Conservation (phyloP, 2,329 filamentous ascomycete genomes). For the Immersiporthe knoxdaviesiana region DNA sequence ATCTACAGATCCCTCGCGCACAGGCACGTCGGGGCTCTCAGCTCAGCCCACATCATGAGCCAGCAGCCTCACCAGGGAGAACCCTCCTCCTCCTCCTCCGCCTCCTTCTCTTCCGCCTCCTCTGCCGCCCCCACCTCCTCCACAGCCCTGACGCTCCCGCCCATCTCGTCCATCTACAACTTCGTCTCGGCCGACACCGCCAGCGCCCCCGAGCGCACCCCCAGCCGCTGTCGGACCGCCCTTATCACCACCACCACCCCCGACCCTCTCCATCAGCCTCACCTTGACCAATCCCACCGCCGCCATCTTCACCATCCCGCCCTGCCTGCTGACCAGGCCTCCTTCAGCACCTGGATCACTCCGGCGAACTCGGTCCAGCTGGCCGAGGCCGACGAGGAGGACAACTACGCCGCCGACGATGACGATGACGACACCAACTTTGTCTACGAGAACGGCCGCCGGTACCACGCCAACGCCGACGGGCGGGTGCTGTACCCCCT, state of each 20-base stretch:
- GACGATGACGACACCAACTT: constrained; percentile 36
- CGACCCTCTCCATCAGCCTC: not conserved
- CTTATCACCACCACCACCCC: not conserved
- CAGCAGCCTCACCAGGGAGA: not conserved
- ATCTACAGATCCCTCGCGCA: no score
- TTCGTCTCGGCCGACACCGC: constrained; percentile 62
- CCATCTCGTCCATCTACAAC: constrained; percentile 87
- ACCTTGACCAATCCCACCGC: not conserved
- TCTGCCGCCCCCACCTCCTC: not conserved
- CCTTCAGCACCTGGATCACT: constrained; percentile 25
- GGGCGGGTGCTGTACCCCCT: constrained; percentile 39
- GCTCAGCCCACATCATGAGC: not conserved
- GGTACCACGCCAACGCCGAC: constrained; percentile 43
- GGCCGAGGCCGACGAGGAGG: constrained; percentile 7
- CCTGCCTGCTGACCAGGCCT: constrained; percentile 18
- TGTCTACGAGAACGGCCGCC: constrained; percentile 40
- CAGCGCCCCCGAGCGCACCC: constrained; percentile 8
- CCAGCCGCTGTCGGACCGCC: not conserved
- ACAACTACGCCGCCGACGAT: constrained; percentile 30
- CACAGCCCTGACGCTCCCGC: constrained; percentile 33
- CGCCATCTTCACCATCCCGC: not conserved
- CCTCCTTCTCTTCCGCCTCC: not conserved
- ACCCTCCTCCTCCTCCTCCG: constrained; percentile 1
- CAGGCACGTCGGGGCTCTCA: no score
- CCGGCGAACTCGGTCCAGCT: constrained; percentile 20